These are phyloP conservation scores for Fusarium marasasianum DNA, from an alignment of 2,329 filamentous ascomycete genomes.

Conservation along the genomic window DNA sequence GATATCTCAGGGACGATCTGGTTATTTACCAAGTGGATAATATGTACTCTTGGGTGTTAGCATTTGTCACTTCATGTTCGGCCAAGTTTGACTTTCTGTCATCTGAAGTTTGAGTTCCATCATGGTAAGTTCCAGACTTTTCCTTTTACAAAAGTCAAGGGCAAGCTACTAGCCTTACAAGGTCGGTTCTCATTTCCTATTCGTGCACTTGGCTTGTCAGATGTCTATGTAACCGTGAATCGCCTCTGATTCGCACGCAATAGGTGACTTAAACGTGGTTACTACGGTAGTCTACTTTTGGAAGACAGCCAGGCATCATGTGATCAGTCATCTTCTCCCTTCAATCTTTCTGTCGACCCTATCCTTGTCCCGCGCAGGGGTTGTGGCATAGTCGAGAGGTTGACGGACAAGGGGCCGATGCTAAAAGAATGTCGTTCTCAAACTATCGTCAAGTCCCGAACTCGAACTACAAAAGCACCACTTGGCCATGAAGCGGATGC, in stretches of 20 bases:
- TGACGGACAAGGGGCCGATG: neutral
- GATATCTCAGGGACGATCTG: neutral
- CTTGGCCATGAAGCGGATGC: neutral
- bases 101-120: neutral
- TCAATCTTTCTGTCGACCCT: neutral
- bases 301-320: constrained; percentile 9
- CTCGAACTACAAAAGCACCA: constrained; percentile 17
- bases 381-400: neutral
- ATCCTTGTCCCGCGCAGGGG: constrained; percentile 8
- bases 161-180: neutral
- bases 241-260: constrained; percentile 27
- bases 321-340: constrained; percentile 1
- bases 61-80: neutral
- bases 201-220: constrained; percentile 20
- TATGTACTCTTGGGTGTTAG: neutral
- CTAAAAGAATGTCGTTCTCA: neutral
- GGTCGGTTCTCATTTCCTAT: neutral
- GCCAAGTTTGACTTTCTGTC: neutral
- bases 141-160: neutral
- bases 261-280: neutral
- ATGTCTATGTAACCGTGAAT: constrained; percentile 5
- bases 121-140: constrained; percentile 1
- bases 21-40: neutral
- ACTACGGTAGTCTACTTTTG: constrained; percentile 9
- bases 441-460: constrained; percentile 8